Conservation (phyloP, 2,329 filamentous ascomycete genomes). For the Alternaria ethzedia region DNA sequence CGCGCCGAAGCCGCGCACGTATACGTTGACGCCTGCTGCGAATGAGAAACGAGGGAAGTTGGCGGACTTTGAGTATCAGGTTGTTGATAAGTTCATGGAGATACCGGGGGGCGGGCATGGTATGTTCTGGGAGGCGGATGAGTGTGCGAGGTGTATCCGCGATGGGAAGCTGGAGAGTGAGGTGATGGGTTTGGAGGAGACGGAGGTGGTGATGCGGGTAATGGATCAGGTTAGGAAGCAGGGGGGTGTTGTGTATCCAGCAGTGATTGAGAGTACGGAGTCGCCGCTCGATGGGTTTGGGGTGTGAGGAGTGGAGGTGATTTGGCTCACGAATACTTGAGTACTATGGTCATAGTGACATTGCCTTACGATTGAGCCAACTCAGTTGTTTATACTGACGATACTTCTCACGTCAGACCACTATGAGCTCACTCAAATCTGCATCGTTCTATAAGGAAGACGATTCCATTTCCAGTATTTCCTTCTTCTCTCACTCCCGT, state of each 20-base stretch:
- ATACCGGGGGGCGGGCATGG: slow-evolving; percentile 69
- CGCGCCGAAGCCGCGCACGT: slow-evolving; percentile 69
- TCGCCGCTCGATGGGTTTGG: slow-evolving; percentile 34
- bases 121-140: slow-evolving; percentile 90
- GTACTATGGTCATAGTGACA: no score
- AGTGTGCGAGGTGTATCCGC: slow-evolving; percentile 74
- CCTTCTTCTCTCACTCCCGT: no score
- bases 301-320: neutral
- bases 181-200: slow-evolving; percentile 70
- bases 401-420: no score
- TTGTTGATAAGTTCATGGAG: slow-evolving; percentile 51
- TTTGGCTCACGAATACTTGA: no score
- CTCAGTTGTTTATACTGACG: no score
- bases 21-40: slow-evolving; percentile 67
- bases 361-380: no score
- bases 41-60: slow-evolving; percentile 65
- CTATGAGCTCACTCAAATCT: no score
- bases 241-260: slow-evolving; percentile 67
- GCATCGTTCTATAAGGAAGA: no score
- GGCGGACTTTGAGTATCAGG: slow-evolving; percentile 56
- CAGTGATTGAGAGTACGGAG: slow-evolving; percentile 65
- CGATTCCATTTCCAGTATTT: no score
- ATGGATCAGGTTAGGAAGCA: slow-evolving; percentile 74
- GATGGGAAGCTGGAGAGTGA: slow-evolving; percentile 82
- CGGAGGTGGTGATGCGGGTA: slow-evolving; percentile 81